phyloP scores from a whole-genome alignment of 768 basidiomycete species.

The Naganishia kalamii region DNA sequence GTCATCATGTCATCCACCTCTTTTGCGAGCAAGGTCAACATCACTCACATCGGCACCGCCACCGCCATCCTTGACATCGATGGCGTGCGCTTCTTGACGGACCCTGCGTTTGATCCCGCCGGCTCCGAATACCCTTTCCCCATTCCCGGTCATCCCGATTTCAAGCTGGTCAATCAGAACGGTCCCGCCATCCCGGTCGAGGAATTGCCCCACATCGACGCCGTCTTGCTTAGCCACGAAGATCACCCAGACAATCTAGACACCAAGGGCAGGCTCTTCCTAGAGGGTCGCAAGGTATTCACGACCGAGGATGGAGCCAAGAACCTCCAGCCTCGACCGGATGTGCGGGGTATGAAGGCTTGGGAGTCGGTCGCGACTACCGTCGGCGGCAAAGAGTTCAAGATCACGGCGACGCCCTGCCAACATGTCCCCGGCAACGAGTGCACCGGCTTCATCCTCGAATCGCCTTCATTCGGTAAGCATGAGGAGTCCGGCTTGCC shows the following conservation, averaged over 20 bases:
- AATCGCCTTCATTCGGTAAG: background rate
- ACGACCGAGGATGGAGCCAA: background rate
- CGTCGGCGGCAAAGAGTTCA: background rate
- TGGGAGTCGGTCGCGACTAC: background rate
- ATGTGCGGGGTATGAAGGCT: background rate
- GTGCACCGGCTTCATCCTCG: slow-evolving; percentile 11
- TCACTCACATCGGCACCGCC: slow-evolving; percentile 11
- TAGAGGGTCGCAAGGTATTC: background rate
- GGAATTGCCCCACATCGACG: background rate
- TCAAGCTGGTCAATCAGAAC: background rate
- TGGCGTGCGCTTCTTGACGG: background rate
- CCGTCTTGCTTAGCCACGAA: background rate
- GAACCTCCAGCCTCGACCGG: background rate
- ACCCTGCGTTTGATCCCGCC: background rate
- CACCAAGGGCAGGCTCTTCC: background rate
- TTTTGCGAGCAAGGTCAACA: background rate
- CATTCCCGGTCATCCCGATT: background rate
- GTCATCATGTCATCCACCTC: background rate
- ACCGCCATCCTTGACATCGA: slow-evolving; percentile 2
- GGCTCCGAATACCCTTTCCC: background rate
- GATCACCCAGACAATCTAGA: slow-evolving; percentile 7
- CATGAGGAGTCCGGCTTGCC: background rate
- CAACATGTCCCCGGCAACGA: background rate
- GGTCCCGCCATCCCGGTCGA: background rate
- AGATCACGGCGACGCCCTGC: background rate